Base-by-base conservation (phyloP, 2,329 filamentous ascomycete species). In the Penicillium crustosum region DNA sequence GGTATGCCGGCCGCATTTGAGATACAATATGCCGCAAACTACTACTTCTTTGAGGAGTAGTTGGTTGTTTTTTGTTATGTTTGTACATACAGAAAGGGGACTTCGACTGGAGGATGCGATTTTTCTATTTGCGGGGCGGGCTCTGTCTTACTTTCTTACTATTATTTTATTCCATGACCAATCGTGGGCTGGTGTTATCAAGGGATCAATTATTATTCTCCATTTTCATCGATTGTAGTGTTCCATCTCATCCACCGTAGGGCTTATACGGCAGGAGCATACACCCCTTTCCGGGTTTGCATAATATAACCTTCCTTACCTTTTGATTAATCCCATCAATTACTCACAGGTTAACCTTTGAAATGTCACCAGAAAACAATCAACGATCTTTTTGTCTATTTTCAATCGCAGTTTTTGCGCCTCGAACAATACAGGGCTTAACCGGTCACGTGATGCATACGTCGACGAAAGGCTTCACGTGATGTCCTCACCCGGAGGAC, bases 11-110 rank as follows among this genome's bases (percentile, higher is more conserved):
- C 81, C 12, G 70, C 75, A 1, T 93, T 97, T 65, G 79, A 87
- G 61, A 85, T 96, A 15, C 81, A 93, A 69, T 97, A 97, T 76
- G 82, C 90, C 33, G 87, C 93, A 42, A 85, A 93, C 82, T 97
- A 90, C 67, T 87, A 83, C 88, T 88, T 82, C 61, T 84, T 69
- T 69, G 73, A 67, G 13, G 65, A 63, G 52, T 72, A 61, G 62
- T 35, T 42, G 42, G n/a, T 29, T 31, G 23, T 7, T n/a, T n/a
- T 53, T 27, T 44, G n/a, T 44, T 43, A 50, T 47, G 15, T 35
- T 45, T 59, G 60, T 64, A 62, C 42, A 65, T 66, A 68, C 48
- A 56, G 41, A 47, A 29, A 3, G 19, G 9, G 6, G n/a, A 17
- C 17, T 29, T 56, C 23, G 15, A 47, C 31, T 23, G 39, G 51